Evolutionary conservation across 2,329 filamentous ascomycete species (phyloP).

Genomic region (Diplodia seriata): DNA sequence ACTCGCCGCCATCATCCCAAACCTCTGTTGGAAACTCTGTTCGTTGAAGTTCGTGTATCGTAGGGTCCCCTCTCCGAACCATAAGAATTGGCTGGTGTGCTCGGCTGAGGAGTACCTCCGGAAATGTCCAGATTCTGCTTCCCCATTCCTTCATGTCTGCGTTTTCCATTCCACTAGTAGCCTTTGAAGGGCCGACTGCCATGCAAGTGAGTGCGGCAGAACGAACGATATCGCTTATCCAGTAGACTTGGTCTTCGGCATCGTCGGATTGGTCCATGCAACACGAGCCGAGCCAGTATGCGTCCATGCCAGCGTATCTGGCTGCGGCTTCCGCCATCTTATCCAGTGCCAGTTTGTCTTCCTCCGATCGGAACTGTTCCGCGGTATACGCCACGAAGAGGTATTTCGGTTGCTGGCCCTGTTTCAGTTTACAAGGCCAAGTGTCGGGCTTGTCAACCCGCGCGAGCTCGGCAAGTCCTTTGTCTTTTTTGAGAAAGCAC

Average conservation of each 20-base stretch:
- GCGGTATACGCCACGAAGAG: constrained; percentile 54
- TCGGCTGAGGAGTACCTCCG: constrained; percentile 51
- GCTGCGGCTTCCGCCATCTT: constrained; percentile 51
- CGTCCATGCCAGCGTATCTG: constrained; percentile 45
- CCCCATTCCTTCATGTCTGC: constrained; percentile 52
- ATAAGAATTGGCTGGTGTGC: constrained; percentile 42
- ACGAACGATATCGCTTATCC: constrained; percentile 56
- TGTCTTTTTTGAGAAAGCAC: constrained; percentile 38
- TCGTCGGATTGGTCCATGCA: constrained; percentile 48
- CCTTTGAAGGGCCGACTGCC: constrained; percentile 45
- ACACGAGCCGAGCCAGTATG: constrained; percentile 55
- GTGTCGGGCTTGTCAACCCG: background rate
- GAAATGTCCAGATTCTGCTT: constrained; percentile 56
- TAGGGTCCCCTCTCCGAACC: constrained; percentile 42
- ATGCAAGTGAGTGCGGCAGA: constrained; percentile 53
- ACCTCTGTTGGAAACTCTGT: constrained; percentile 51
- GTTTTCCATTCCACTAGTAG: constrained; percentile 32
- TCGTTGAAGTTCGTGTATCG: constrained; percentile 43
- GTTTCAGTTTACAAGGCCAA: background rate
- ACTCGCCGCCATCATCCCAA: constrained; percentile 50
- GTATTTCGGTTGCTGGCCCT: constrained; percentile 37
- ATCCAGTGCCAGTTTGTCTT: constrained; percentile 44
- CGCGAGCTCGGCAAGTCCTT: background rate
- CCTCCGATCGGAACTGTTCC: constrained; percentile 45
- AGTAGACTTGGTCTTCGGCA: constrained; percentile 49